A percentile compares a stretch with the other conserved stretches of the same genome.
These are phyloP conservation scores for Ceratopteris richardii DNA, from an alignment of 75 land plant species.

Conservation along the genomic window DNA sequence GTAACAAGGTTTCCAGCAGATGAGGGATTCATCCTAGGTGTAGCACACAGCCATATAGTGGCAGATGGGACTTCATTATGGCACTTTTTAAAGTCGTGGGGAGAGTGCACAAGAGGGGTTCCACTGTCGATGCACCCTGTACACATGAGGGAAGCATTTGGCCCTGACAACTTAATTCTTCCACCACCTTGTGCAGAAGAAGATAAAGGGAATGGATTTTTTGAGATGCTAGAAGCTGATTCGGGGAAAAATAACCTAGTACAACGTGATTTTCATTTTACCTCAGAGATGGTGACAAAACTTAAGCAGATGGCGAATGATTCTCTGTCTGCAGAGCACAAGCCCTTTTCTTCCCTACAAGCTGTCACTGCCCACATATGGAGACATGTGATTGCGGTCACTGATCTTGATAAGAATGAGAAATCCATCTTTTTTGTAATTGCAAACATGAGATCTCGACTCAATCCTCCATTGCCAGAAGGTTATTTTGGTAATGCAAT, in stretches of 20 bases:
- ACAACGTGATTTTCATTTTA: too few species aligned
- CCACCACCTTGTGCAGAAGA: too few species aligned
- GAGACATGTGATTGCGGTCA: neutral
- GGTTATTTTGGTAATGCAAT: neutral
- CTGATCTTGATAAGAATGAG: neutral
- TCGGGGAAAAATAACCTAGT: too few species aligned
- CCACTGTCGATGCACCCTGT: too few species aligned
- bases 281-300: too few species aligned
- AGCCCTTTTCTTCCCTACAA: too few species aligned
- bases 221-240: too few species aligned
- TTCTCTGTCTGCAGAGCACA: too few species aligned
- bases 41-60: neutral
- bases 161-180: too few species aligned
- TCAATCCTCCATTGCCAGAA: neutral
- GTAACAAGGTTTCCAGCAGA: neutral
- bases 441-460: neutral
- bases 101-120: conserved; percentile 2
- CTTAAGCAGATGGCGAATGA: too few species aligned
- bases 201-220: too few species aligned
- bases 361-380: neutral
- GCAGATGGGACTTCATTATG: neutral
- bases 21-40: conserved; percentile 2
- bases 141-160: too few species aligned
- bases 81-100: conserved; percentile 7
- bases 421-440: neutral